These are phyloP conservation scores for Xenosphaeropsis pyriputrescens DNA, from an alignment of 2,329 filamentous ascomycete species.

Conservation along the genomic window DNA sequence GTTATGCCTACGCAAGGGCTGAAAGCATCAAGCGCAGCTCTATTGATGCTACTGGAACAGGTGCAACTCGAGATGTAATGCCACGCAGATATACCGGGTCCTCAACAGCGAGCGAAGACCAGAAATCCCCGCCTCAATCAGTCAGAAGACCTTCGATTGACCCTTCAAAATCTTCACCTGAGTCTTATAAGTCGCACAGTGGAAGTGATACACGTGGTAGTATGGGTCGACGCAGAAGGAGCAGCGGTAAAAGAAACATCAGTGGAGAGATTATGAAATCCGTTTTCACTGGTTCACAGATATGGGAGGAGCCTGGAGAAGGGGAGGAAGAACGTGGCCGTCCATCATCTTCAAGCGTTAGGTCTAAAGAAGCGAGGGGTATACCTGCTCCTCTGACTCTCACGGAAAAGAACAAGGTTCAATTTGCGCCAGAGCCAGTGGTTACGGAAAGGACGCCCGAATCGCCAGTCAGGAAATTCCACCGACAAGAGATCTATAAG, in stretches of 20 bases:
- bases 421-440: slow-evolving; percentile 27
- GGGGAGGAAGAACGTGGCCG: slow-evolving; percentile 10
- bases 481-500: slow-evolving; percentile 60
- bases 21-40: slow-evolving; percentile 39
- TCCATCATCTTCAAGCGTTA: too few relatives aligned
- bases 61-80: slow-evolving; percentile 13
- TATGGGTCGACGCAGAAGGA: slow-evolving; percentile 5
- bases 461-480: slow-evolving; percentile 23
- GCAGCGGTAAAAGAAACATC: slow-evolving; percentile 38
- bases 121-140: too few relatives aligned
- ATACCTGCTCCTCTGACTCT: slow-evolving; percentile 33
- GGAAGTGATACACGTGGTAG: too few relatives aligned
- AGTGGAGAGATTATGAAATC: slow-evolving; percentile 48
- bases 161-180: too few relatives aligned
- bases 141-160: too few relatives aligned
- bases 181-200: too few relatives aligned
- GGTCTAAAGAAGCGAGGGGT: slow-evolving; percentile 12
- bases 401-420: slow-evolving; percentile 46
- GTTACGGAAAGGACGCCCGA: slow-evolving; percentile 26
- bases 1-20: slow-evolving; percentile 53
- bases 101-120: too few relatives aligned
- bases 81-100: slow-evolving; percentile 1
- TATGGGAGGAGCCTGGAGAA: slow-evolving; percentile 69
- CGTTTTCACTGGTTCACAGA: slow-evolving; percentile 62
- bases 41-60: slow-evolving; percentile 24